Base-by-base conservation (phyloP, 202 grass and related monocot genomes). In the Carex arenaria region DNA sequence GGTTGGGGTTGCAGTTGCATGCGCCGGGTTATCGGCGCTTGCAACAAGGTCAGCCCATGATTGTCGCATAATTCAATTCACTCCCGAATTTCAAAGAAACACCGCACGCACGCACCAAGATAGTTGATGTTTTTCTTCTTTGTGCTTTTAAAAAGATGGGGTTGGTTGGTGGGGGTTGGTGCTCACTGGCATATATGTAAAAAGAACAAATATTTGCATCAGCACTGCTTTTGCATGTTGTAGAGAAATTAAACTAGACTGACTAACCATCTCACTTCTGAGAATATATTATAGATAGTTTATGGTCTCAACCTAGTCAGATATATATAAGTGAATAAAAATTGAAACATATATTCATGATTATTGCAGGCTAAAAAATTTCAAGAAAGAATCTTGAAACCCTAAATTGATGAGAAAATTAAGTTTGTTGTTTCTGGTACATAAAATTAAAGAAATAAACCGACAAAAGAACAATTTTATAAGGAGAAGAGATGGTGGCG, bases 11-110 rank as follows among this genome's bases (percentile, higher is more conserved):
- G 38, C 90, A 84, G 91, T 92, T 72, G 42, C 91, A 88, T 86
- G 69, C 93, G 88, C 96, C 93, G 96, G 90, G 90, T 80, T 94
- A 68, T 98, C 95, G 93, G 95, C 92, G 93, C 94, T 95, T 91
- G 93, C 95, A 88, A 98, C 93, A 90, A 93, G 90, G 84, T 98
- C 95, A 98, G 93, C 95, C 95, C 95, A 98, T 93, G 95, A 95
- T 84, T 85, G 88, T 95, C 91, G 96, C 96, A 98, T 98, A 98
- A 98, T 93, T 95, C 88, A 88, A 81, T 86, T 84, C 75, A 86
- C 61, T 82, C 86, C 30, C 2, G 7, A 79, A 86, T 55, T 72
- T 49, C 80, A 69, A 12, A 49, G 61, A 67, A 14, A n/a, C 3
- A 68, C 36, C 60, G 43, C 5, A 30, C 28, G 18, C 68, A 80